Evolutionary conservation across 2,329 filamentous ascomycete genomes (phyloP).

Genomic region (Mycocentrospora acerina): DNA sequence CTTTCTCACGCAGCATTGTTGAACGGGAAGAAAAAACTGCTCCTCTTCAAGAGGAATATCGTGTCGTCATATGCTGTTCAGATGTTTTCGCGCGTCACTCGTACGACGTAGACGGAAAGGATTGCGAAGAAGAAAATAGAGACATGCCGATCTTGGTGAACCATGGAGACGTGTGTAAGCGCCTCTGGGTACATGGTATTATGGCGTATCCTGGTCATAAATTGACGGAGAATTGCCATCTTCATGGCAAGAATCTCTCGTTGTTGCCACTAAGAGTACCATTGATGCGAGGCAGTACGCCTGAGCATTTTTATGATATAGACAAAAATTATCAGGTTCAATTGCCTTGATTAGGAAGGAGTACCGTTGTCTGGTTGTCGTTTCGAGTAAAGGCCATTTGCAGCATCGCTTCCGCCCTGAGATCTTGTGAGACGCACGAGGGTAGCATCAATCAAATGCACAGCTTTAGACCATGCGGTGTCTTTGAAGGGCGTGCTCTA

Average conservation of each 20-base stretch:
- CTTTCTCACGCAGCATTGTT: conserved; percentile 52
- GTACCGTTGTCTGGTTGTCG: conserved; percentile 27
- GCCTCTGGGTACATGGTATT: conserved; percentile 36
- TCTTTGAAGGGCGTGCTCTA: too few relatives aligned
- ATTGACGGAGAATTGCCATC: conserved; percentile 33
- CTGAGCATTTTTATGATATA: too few relatives aligned
- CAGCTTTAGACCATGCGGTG: too few relatives aligned
- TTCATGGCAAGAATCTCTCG: conserved; percentile 26
- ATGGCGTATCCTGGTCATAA: conserved; percentile 16
- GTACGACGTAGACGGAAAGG: conserved; percentile 28
- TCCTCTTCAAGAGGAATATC: conserved; percentile 60
- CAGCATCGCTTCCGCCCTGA: too few relatives aligned
- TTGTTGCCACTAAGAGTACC: conserved; percentile 10
- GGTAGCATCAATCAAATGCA: too few relatives aligned
- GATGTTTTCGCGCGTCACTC: conserved; percentile 54
- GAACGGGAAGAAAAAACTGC: conserved; percentile 52
- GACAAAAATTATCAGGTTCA: too few relatives aligned
- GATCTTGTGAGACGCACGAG: too few relatives aligned
- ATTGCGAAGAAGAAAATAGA: conserved; percentile 53
- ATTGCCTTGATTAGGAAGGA: conserved; percentile 31
- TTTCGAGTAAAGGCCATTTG: too few relatives aligned
- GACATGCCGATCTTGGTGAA: conserved; percentile 61
- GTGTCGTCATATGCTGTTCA: conserved; percentile 62
- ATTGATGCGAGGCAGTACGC: too few relatives aligned
- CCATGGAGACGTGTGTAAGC: conserved; percentile 48